Evolutionary conservation across 768 basidiomycete species (phyloP).

Genomic region (Phlebiopsis flavidoalba): DNA sequence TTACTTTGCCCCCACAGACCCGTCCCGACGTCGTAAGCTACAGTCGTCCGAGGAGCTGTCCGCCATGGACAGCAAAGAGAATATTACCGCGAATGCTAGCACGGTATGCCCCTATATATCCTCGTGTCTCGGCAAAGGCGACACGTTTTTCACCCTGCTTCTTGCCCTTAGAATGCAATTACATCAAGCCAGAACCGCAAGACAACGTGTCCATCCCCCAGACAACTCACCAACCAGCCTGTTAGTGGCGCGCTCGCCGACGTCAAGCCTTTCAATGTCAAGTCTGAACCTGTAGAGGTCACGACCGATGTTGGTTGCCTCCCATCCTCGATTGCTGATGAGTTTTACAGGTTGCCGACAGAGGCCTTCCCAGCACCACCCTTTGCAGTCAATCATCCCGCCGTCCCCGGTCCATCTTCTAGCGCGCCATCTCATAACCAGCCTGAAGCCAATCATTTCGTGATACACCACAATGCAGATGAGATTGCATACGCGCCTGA

Average conservation of each 20-base stretch:
- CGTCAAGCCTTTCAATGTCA: constrained; percentile 1
- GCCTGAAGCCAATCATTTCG: constrained; percentile 21
- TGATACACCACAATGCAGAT: constrained; percentile 29
- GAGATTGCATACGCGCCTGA: constrained; percentile 49
- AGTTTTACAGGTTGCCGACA: background rate
- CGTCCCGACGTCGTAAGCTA: background rate
- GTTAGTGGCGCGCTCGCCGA: background rate
- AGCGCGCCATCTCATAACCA: background rate
- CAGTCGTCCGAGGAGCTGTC: background rate
- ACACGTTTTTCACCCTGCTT: background rate
- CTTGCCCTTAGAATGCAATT: constrained; percentile 9
- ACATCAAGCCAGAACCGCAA: constrained; percentile 29
- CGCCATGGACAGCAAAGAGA: constrained; percentile 5
- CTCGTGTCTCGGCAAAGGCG: background rate
- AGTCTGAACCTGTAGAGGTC: background rate
- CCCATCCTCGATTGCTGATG: background rate
- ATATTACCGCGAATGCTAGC: background rate
- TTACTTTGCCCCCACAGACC: background rate
- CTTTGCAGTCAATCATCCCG: background rate
- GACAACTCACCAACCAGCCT: constrained; percentile 2
- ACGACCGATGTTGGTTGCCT: background rate
- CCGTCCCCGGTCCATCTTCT: background rate
- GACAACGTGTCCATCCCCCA: constrained; percentile 17
- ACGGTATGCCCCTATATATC: background rate
- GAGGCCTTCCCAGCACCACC: background rate